Conservation (phyloP, 768 basidiomycete species). For the Cystobasidium onofrii region DNA sequence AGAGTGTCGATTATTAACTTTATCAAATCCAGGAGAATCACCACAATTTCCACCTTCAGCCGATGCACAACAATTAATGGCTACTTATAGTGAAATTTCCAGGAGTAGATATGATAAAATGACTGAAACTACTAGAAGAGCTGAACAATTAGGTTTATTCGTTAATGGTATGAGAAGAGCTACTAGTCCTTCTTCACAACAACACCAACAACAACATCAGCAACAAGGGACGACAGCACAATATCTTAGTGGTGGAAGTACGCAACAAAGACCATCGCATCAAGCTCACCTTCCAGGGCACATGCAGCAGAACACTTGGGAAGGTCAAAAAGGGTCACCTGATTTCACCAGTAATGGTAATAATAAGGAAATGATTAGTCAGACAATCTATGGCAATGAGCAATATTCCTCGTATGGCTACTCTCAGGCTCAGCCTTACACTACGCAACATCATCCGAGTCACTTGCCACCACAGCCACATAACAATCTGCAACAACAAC, state of each 20-base stretch:
- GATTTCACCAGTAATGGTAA: neutral
- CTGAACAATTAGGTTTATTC: constrained; percentile 38
- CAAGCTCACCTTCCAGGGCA: neutral
- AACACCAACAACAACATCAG: neutral
- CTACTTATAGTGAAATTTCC: constrained; percentile 55
- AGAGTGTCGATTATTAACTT: constrained; percentile 53
- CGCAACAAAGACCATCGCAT: too few relatives aligned
- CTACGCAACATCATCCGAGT: neutral
- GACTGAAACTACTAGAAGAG: constrained; percentile 66
- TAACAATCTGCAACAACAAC: constrained; percentile 25
- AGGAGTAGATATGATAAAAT: constrained; percentile 65
- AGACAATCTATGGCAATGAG: neutral
- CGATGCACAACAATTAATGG: constrained; percentile 41
- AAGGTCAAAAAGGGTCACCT: neutral
- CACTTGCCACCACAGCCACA: too few relatives aligned
- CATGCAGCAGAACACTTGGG: neutral
- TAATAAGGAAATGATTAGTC: neutral
- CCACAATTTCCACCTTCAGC: constrained; percentile 38
- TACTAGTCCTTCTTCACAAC: neutral
- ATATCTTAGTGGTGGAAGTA: too few relatives aligned
- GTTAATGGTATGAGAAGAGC: constrained; percentile 12
- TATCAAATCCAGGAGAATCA: constrained; percentile 26
- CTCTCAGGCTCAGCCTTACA: neutral
- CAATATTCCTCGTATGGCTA: neutral
- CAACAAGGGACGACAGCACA: too few relatives aligned